Evolutionary conservation across 164 flowering plant species (phyloP), one percentile per base, ranked within the genome.

Genomic region (Platanus orientalis): DNA sequence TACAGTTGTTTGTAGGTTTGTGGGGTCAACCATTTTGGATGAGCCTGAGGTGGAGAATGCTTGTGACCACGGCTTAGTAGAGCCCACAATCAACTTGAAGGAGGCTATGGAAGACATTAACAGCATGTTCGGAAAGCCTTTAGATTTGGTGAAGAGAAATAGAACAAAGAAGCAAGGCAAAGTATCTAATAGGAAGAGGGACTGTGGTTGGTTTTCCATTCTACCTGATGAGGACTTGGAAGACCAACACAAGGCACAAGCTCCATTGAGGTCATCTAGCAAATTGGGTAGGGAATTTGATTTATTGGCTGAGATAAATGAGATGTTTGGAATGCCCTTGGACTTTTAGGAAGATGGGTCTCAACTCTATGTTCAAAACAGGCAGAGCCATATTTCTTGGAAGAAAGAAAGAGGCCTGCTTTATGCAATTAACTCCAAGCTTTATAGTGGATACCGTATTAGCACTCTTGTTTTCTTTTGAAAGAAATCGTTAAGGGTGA

Each of bases 31-130:
- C 36, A 88, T 84, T 36, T 70, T 66, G 27, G 90, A 88, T 63
- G 96, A 85, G 58, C 83, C 89, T 24, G 78, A 71, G 65, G 87
- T 90, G 32, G 99, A 95, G 77, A 92, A 94, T 69, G 93, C 80
- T 59, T 95, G 96, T 72, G 94, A 92, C 74, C 97, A 95, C 75
- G 99, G 96, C 16, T 79, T 94, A 59, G 96, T 95, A 12, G 99
- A 95, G 13, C 97, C 99, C 6, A 95, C 97, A 3, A 61, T 92
- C 55, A 95, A 92, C 80, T 61, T 92, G 79, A 92, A 95, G 81
- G 94, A 91, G 69, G 99, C 97, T 42, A 90, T 92, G 97, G 83
- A 80, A 53, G 91, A 83, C 58, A 87, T 84, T 60, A 89, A 86
- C 67, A 78, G 76, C 78, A 95, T 92, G 97, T 92, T 92, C 71